Evolutionary conservation across 768 basidiomycete species (phyloP), one percentile per base, ranked within the genome.

Genomic region (Amanita molliuscula): DNA sequence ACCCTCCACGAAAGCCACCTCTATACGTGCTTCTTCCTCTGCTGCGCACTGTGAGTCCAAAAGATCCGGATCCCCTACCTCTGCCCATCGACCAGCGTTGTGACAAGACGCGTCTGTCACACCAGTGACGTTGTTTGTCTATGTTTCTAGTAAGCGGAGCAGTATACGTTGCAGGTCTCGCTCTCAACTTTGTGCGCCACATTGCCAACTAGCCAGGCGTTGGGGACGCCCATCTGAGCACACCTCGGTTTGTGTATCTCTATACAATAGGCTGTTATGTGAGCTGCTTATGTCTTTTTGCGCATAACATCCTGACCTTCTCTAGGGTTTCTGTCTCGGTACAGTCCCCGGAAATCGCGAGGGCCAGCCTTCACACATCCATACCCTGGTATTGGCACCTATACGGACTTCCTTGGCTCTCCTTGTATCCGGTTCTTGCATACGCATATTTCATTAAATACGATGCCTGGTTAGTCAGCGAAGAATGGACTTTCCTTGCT

Each of bases 401-500:
- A 48, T 92, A 92, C 60, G 75, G 81, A 4, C 51, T 81, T 15
- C 89, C 89, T 0, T 89, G 88, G 59, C 72, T 91, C n/a, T 77
- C 75, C 1, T 69, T 91, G 44, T 92, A 91, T 54, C 89, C 89
- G 0, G 62, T 92, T 26, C 76, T 89, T 26, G 88, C 86, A 21
- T 96, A 95, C 64, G 85, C 93, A 18, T 98, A 97, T 72, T 89
- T 84, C 59, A 65, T 92, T 66, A 84, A 78, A 65, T 96, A 97
- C 65, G 89, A 95, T 59, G 70, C 82, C 54, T 96, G 89, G 87
- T 70, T 97, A 48, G 77, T 83, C 60, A 89, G 88, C 51, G 92
- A 95, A 67, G 95, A 98, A 64, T 98, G 94, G 94, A 95, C 96
- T 0, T 99, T 98, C 62, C 77, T 98, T 18, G 88, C 87, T 33